Evolutionary conservation across 1,284 basidiomycete genomes (phyloP), one percentile per base, ranked within the genome.

Genomic region (Leccinum solheimii): DNA sequence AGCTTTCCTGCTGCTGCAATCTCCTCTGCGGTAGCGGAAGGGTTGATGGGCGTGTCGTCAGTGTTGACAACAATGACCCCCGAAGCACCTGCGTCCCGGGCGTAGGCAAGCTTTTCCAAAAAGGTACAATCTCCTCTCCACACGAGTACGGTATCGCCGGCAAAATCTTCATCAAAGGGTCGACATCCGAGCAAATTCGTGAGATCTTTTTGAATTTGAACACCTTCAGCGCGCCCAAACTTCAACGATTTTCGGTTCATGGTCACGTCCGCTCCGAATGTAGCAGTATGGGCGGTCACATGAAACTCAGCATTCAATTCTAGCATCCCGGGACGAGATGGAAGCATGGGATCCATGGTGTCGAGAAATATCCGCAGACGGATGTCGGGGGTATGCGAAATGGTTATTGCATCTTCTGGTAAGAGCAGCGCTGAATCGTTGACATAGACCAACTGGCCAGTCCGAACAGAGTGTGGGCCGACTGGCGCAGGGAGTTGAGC

Each of bases 111-210:
- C 77, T 96, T 97, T 68, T 92, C 84, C 19, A 92, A 71, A 76
- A 96, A 96, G 3, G 91, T 88, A 73, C 94, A 97, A 13, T 81
- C 83, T 16, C 94, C 94, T 53, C 93, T 82, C 58, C 78, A 76
- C 6, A 87, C 79, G 8, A 92, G 72, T 30, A 91, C 68, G 2
- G 86, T 81, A 34, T 80, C 80, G 57, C 82, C 81, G 5, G 76
- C 71, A 63, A 85, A 83, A 4, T 71, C 57, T 40, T 79, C 73
- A 2, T 75, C 66, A 72, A 86, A 92, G 7, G 83, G 78, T 5
- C 62, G 55, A 68, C 90, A 92, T 3, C 90, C 90, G n/a, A 80
- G 72, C 0, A 66, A 59, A 67, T 92, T 91, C 48, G 70, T 68
- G 5, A 66, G 59, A 52, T 86, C 86, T 23, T 76, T 80, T 30